Evolutionary conservation across 495 filamentous ascomycete genomes (phyloP).

Genomic region (Podospora tetraspora): DNA sequence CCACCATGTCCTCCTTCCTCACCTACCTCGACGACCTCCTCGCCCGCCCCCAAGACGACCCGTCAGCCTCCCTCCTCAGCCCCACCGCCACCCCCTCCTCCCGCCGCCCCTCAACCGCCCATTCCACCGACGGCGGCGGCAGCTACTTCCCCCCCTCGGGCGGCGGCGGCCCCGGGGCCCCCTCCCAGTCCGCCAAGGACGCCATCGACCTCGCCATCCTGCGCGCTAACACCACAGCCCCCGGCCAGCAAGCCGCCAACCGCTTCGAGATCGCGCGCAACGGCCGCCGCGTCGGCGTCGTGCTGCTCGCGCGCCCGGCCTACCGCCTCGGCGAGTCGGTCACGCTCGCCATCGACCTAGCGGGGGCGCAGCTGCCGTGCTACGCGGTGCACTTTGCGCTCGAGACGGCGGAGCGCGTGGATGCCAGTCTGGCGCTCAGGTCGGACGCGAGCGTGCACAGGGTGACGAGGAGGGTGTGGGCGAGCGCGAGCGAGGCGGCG

Average conservation of each 20-base stretch:
- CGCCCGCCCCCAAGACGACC: conserved; percentile 50
- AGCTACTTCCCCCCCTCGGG: conserved; percentile 20
- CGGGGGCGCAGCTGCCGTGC: conserved; percentile 64
- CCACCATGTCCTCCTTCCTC: conserved; percentile 59
- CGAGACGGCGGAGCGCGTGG: conserved; percentile 75
- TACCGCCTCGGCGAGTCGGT: conserved; percentile 88
- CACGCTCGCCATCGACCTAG: conserved; percentile 75
- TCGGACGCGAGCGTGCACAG: conserved; percentile 76
- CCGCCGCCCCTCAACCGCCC: conserved; percentile 46
- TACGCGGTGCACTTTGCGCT: conserved; percentile 72
- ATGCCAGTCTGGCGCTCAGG: conserved; percentile 72
- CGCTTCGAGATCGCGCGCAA: conserved; percentile 92
- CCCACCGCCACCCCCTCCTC: conserved; percentile 56
- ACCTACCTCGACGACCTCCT: conserved; percentile 78
- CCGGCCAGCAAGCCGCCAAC: conserved; percentile 64
- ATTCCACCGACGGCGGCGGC: conserved; percentile 35
- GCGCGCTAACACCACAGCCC: conserved; percentile 57
- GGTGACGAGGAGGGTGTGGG: conserved; percentile 75
- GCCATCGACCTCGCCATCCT: conserved; percentile 89
- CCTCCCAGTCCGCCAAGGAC: conserved; percentile 61
- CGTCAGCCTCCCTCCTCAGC: conserved; percentile 57
- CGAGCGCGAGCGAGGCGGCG: conserved; percentile 69
- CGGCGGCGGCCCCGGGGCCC: too few species aligned
- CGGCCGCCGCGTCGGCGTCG: conserved; percentile 74
- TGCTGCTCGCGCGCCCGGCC: conserved; percentile 83